A percentile compares a stretch with the other conserved stretches of the same genome.
phyloP scores from a whole-genome alignment of 805 yeast genomes.

The Priceomyces melissophilus region DNA sequence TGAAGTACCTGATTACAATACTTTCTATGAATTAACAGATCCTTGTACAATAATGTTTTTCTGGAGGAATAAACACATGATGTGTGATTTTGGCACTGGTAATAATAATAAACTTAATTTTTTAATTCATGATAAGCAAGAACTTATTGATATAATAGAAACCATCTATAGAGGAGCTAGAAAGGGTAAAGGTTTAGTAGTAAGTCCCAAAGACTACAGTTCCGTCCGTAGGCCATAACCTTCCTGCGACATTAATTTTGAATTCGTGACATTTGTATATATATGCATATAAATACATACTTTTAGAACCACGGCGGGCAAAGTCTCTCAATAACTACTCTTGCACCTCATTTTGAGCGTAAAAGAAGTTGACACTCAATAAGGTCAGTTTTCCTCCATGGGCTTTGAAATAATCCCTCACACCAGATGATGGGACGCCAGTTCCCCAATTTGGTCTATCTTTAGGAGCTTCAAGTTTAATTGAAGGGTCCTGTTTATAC shows the following conservation, averaged over 20 bases:
- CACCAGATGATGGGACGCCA: slow-evolving; percentile 77
- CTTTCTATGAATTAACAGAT: slow-evolving; percentile 86
- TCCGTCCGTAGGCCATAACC: slow-evolving; percentile 14
- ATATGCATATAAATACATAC: slow-evolving; percentile 2
- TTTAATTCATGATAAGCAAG: slow-evolving; percentile 71
- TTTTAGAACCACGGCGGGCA: background rate
- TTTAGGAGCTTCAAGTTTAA: slow-evolving; percentile 37
- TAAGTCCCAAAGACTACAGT: slow-evolving; percentile 73
- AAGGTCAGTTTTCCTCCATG: slow-evolving; percentile 54
- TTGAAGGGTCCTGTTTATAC: slow-evolving; percentile 59
- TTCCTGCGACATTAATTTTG: background rate
- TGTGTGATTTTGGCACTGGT: slow-evolving; percentile 98
- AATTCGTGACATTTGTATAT: background rate
- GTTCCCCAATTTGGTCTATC: slow-evolving; percentile 84
- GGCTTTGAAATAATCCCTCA: slow-evolving; percentile 65
- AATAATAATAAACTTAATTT: slow-evolving; percentile 93
- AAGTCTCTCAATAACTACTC: background rate
- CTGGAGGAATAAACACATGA: slow-evolving; percentile 89
- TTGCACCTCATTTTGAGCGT: slow-evolving; percentile 56
- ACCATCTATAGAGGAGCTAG: slow-evolving; percentile 86
- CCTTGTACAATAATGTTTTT: slow-evolving; percentile 94
- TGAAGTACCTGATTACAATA: slow-evolving; percentile 83
- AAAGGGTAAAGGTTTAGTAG: slow-evolving; percentile 89
- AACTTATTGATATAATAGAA: slow-evolving; percentile 86
- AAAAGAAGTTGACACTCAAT: slow-evolving; percentile 77